Conservation (phyloP, 441 rosid genomes). For the Pelargonium citronellum region DNA sequence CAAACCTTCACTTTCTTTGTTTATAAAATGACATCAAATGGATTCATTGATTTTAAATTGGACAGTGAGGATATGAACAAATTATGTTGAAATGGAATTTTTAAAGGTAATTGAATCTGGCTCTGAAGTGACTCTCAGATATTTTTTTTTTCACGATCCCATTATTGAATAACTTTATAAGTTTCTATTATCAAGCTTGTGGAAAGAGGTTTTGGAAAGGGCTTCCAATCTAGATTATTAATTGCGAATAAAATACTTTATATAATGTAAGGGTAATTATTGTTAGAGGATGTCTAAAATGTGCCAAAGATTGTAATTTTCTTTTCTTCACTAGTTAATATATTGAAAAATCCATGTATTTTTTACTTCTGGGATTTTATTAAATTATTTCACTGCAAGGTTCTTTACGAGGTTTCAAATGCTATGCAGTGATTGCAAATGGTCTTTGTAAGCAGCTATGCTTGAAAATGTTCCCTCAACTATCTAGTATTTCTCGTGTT, state of each 20-base stretch:
- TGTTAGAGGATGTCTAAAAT: background rate
- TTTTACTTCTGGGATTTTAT: background rate
- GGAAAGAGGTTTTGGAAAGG: no score
- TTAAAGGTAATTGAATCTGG: background rate
- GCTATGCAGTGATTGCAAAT: constrained; percentile 54
- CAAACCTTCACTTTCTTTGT: no score
- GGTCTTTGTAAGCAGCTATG: constrained; percentile 65
- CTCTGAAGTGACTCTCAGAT: background rate
- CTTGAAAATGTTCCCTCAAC: constrained; percentile 55
- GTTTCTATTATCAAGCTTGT: no score
- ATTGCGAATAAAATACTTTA: no score
- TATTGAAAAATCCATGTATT: background rate
- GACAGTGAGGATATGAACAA: background rate
- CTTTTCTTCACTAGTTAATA: background rate
- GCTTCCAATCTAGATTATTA: no score
- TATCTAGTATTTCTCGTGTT: constrained; percentile 42
- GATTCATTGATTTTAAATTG: background rate
- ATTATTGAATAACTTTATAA: no score
- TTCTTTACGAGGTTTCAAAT: constrained; percentile 8
- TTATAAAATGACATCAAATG: background rate
- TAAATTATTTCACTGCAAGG: background rate
- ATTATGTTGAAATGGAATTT: background rate
- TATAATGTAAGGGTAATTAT: background rate
- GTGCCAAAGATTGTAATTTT: background rate
- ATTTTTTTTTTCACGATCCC: background rate